Evolutionary conservation across 2,329 filamentous ascomycete species (phyloP).

Genomic region (Coniochaeta sp.): DNA sequence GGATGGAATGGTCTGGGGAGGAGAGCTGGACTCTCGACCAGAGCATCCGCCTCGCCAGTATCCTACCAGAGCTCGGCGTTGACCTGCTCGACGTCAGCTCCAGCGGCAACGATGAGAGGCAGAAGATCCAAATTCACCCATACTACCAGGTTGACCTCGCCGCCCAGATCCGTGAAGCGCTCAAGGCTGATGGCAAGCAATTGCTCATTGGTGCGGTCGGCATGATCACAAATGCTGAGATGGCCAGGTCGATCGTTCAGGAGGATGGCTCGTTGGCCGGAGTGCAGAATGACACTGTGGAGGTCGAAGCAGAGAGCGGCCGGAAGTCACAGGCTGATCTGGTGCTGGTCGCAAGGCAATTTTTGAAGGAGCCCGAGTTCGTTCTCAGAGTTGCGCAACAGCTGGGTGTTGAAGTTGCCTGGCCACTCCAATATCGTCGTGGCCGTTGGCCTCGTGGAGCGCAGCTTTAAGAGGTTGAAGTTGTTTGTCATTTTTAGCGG

Average conservation of each 20-base stretch:
- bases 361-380: conserved; percentile 75
- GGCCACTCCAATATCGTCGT: conserved; percentile 58
- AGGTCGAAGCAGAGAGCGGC: conserved; percentile 31
- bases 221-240: conserved; percentile 59
- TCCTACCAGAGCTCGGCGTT: conserved; percentile 65
- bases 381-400: conserved; percentile 67
- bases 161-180: conserved; percentile 59
- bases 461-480: conserved; percentile 6
- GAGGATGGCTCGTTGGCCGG: conserved; percentile 26
- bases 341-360: conserved; percentile 66
- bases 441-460: conserved; percentile 16
- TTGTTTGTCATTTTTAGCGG: not conserved
- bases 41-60: conserved; percentile 57
- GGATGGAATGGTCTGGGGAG: conserved; percentile 42
- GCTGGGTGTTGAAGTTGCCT: conserved; percentile 61
- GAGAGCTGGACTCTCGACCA: conserved; percentile 63
- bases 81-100: conserved; percentile 79
- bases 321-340: conserved; percentile 51
- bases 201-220: conserved; percentile 71
- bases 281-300: conserved; percentile 27
- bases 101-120: conserved; percentile 59
- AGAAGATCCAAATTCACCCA: conserved; percentile 53
- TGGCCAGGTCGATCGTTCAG: conserved; percentile 54
- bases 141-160: conserved; percentile 72
- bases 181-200: conserved; percentile 38